phyloP scores from a whole-genome alignment of 768 basidiomycete genomes.

The Podaxis mareebaensis region DNA sequence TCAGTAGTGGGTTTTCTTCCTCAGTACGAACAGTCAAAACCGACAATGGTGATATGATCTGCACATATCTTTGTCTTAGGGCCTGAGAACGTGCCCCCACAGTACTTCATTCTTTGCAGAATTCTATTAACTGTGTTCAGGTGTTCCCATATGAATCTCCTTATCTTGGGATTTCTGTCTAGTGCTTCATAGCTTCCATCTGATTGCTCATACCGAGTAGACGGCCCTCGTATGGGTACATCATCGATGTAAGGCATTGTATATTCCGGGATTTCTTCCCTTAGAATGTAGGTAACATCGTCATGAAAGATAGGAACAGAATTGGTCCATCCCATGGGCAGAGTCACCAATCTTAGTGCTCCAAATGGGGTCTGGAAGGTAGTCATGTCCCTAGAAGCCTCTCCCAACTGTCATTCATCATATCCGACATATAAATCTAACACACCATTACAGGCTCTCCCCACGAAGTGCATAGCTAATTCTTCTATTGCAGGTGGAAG shows the following conservation, averaged over 20 bases:
- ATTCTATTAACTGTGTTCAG: constrained; percentile 9
- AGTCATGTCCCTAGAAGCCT: constrained; percentile 10
- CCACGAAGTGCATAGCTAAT: too few species aligned
- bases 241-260: too few species aligned
- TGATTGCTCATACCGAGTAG: constrained; percentile 23
- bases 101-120: too few species aligned
- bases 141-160: constrained; percentile 36
- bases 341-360: too few species aligned
- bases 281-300: neutral
- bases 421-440: constrained; percentile 15
- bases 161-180: too few species aligned
- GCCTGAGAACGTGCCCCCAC: too few species aligned
- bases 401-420: constrained; percentile 1
- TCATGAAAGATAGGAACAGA: constrained; percentile 17
- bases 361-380: constrained; percentile 15
- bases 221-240: too few species aligned
- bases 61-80: neutral
- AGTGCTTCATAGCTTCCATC: too few species aligned
- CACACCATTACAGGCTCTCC: neutral
- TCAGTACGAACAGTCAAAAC: neutral
- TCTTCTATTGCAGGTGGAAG: too few species aligned
- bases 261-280: too few species aligned
- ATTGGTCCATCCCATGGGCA: constrained; percentile 5
- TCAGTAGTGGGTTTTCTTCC: neutral
- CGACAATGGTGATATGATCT: neutral